Evolutionary conservation across 1,284 basidiomycete species (phyloP).

Genomic region (Albatrellus sp.): DNA sequence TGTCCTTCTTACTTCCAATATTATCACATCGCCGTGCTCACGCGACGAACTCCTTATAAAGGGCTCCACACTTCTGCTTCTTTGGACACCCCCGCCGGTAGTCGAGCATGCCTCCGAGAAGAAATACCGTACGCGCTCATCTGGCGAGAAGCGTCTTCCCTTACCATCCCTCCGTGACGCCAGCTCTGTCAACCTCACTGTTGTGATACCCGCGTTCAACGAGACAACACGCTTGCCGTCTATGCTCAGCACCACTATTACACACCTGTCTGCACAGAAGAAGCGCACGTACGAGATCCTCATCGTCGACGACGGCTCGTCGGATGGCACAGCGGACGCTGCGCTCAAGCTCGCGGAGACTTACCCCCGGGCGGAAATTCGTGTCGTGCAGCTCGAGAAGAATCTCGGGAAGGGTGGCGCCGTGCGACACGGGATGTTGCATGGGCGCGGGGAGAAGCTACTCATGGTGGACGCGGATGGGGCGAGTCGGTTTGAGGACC

Average conservation of each 20-base stretch:
- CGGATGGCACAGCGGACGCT: slow-evolving; percentile 57
- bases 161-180: slow-evolving; percentile 43
- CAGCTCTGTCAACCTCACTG: slow-evolving; percentile 52
- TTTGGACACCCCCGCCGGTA: slow-evolving; percentile 59
- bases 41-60: slow-evolving; percentile 17
- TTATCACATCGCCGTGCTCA: background rate
- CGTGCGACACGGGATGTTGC: slow-evolving; percentile 81
- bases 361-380: slow-evolving; percentile 45
- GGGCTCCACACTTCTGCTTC: slow-evolving; percentile 49
- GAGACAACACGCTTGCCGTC: slow-evolving; percentile 67
- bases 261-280: slow-evolving; percentile 27
- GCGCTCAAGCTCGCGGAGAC: slow-evolving; percentile 45
- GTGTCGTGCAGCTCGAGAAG: slow-evolving; percentile 64
- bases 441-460: slow-evolving; percentile 65
- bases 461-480: slow-evolving; percentile 93
- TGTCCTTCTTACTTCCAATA: slow-evolving; percentile 13
- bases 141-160: slow-evolving; percentile 33
- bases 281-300: slow-evolving; percentile 62
- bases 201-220: slow-evolving; percentile 88
- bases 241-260: slow-evolving; percentile 72
- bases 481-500: slow-evolving; percentile 76
- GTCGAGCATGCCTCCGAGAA: slow-evolving; percentile 53
- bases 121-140: slow-evolving; percentile 42
- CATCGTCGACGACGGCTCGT: slow-evolving; percentile 84
- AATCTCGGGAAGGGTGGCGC: slow-evolving; percentile 91